These are phyloP conservation scores for Fusarium concolor DNA, from an alignment of 2,329 filamentous ascomycete genomes.

Conservation along the genomic window DNA sequence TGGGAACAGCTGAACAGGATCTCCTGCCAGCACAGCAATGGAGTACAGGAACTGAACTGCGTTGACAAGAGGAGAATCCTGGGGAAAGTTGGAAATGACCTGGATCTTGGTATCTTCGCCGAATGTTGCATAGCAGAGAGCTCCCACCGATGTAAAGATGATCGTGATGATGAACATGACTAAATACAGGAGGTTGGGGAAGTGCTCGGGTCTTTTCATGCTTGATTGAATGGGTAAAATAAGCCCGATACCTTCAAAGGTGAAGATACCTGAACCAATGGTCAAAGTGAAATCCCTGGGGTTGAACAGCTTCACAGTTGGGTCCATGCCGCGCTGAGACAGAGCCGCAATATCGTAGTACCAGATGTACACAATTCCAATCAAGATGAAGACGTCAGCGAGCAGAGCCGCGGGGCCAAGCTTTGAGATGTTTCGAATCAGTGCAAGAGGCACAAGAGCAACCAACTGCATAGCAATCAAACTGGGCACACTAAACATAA, in stretches of 20 bases:
- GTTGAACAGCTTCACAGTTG: slow-evolving; percentile 76
- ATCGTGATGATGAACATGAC: slow-evolving; percentile 81
- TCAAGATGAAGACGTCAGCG: slow-evolving; percentile 77
- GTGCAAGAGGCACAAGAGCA: slow-evolving; percentile 72
- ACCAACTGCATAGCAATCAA: slow-evolving; percentile 76
- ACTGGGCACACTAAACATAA: slow-evolving; percentile 62
- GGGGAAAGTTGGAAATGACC: slow-evolving; percentile 81
- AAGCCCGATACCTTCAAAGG: slow-evolving; percentile 81
- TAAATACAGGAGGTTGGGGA: slow-evolving; percentile 71
- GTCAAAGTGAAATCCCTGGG: slow-evolving; percentile 75
- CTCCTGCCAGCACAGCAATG: slow-evolving; percentile 77
- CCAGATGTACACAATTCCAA: slow-evolving; percentile 80
- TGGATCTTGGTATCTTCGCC: slow-evolving; percentile 76
- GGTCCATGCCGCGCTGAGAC: slow-evolving; percentile 65
- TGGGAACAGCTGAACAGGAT: slow-evolving; percentile 80
- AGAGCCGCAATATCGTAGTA: slow-evolving; percentile 73
- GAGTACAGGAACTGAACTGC: slow-evolving; percentile 81
- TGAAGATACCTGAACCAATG: slow-evolving; percentile 80
- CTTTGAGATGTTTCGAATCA: slow-evolving; percentile 81
- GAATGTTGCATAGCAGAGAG: slow-evolving; percentile 80
- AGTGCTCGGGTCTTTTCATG: slow-evolving; percentile 77
- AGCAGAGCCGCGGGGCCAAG: slow-evolving; percentile 75
- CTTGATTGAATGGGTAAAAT: slow-evolving; percentile 81
- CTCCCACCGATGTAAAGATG: slow-evolving; percentile 78
- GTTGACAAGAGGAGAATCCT: slow-evolving; percentile 77